Percentiles rank a stretch among this genome's conserved stretches.
Conservation (phyloP, 371 early-diverging fungal genomes). For the Syncephalastrum contaminatum region DNA sequence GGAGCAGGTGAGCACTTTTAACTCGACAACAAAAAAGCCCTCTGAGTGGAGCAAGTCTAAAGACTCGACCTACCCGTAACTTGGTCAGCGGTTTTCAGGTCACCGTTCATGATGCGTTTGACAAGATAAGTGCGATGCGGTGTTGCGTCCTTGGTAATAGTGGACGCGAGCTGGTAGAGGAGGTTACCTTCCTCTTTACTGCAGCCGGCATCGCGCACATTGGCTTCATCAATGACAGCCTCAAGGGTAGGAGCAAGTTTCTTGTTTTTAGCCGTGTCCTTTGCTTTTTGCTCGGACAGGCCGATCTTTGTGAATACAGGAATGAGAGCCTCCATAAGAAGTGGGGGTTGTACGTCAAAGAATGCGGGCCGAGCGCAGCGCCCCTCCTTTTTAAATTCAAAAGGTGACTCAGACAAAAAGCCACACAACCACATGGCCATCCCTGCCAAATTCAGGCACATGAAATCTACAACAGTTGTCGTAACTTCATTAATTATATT, state of each 20-base stretch:
- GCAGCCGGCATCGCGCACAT: slow-evolving; percentile 57
- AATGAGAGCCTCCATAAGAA: slow-evolving; percentile 53
- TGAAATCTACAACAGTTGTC: too few relatives aligned
- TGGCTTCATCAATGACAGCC: slow-evolving; percentile 61
- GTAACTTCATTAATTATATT: too few relatives aligned
- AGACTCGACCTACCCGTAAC: slow-evolving; percentile 66
- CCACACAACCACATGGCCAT: too few relatives aligned
- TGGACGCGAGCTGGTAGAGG: slow-evolving; percentile 86
- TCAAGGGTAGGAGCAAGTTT: slow-evolving; percentile 84
- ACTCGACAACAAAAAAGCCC: not conserved
- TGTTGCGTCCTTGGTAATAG: slow-evolving; percentile 73
- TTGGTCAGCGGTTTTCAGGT: slow-evolving; percentile 82
- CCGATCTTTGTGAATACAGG: slow-evolving; percentile 84
- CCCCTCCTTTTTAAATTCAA: too few relatives aligned
- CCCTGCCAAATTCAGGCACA: too few relatives aligned
- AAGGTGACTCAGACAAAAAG: too few relatives aligned
- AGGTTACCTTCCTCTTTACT: slow-evolving; percentile 75
- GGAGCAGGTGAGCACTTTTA: not conserved
- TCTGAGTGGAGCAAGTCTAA: not conserved
- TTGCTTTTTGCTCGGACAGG: slow-evolving; percentile 86
- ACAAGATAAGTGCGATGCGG: slow-evolving; percentile 78
- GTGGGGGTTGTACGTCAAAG: not conserved
- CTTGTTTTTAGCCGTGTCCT: slow-evolving; percentile 93
- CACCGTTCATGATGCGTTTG: slow-evolving; percentile 67
- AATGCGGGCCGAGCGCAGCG: too few relatives aligned